Evolutionary conservation across 441 rosid genomes (phyloP), one percentile per base, ranked within the genome.

Genomic region (Bocquillonia castaneifolia): DNA sequence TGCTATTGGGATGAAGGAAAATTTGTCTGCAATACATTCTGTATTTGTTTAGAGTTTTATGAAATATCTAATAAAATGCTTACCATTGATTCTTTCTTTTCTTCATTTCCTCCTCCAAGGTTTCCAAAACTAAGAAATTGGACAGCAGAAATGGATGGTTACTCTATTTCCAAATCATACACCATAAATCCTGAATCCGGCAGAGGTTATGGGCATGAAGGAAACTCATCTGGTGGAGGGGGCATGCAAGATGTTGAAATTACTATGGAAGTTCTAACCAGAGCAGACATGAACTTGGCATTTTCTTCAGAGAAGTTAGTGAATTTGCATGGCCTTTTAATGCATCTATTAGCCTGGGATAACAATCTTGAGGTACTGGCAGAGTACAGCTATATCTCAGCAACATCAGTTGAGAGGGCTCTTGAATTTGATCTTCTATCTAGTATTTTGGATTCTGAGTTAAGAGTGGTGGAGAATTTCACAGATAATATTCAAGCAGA

Each of bases 261-360:
- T 76, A 75, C 73, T 48, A 74, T 78, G 72, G 78, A 78, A 73
- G 71, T 63, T 63, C 31, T 90, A 78, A 74, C 82, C 22, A 71
- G 66, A 69, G 75, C 86, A 32, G 90, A 84, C 64, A 48, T 83
- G 71, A 85, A 83, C 76, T 80, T 90, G 74, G 82, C 80, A 44
- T 75, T 40, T 73, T 78, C 86, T 39, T 61, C 83, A 34, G 90
- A 88, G 80, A 90, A 90, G 62, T 80, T 90, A 69, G 75, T 81
- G 59, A 87, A 84, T 29, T 73, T 94, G 70, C 92, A 91, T 52
- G 82, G 82, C 67, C 87, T 91, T 36, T 79, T 88, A 63, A 86
- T 90, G 93, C 90, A 87, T 34, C 89, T 91, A 29, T 80, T 87
- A 81, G 89, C 92, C 45, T 73, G 81, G 85, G 89, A 86, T 56